Percentiles rank a stretch among this genome's conserved stretches.
Conservation (phyloP, 2,329 filamentous ascomycete species). For the Pyricularia pennisetigena region DNA sequence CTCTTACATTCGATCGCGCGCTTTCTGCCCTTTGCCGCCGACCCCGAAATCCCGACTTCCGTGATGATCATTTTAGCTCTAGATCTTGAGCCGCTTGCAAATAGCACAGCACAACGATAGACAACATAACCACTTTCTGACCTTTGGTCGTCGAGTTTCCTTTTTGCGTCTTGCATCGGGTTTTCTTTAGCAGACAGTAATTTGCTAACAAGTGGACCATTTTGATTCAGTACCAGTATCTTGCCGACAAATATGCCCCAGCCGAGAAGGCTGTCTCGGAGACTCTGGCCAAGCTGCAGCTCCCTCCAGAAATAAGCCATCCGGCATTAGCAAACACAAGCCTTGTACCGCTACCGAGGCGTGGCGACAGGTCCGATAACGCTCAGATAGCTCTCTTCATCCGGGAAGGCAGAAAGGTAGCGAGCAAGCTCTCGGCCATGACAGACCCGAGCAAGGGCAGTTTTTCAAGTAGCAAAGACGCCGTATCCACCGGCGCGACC, state of each 20-base stretch:
- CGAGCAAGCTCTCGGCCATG: slow-evolving; percentile 39
- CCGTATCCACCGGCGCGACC: slow-evolving; percentile 36
- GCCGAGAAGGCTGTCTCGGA: slow-evolving; percentile 56
- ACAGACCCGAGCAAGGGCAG: slow-evolving; percentile 41
- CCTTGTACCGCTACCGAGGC: slow-evolving; percentile 44
- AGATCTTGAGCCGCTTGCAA: slow-evolving; percentile 61
- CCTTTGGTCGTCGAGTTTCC: slow-evolving; percentile 10
- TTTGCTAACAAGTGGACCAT: not conserved
- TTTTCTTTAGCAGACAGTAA: not conserved
- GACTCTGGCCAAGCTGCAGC: slow-evolving; percentile 56
- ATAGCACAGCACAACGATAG: slow-evolving; percentile 45
- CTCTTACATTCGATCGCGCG: not conserved
- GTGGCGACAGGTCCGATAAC: slow-evolving; percentile 30
- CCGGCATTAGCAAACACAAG: slow-evolving; percentile 36
- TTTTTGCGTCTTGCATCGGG: slow-evolving; percentile 10
- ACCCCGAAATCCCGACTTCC: slow-evolving; percentile 6
- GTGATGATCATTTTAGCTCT: slow-evolving; percentile 61
- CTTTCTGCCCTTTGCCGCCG: not conserved
- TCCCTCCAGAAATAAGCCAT: slow-evolving; percentile 41
- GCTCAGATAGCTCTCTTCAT: slow-evolving; percentile 55
- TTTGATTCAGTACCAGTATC: slow-evolving; percentile 44
- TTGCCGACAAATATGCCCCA: slow-evolving; percentile 60
- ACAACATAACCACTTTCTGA: slow-evolving; percentile 39
- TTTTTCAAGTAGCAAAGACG: slow-evolving; percentile 34
- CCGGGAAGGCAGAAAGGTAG: slow-evolving; percentile 51